A percentile compares a stretch with the other conserved stretches of the same genome.
Conservation (phyloP, 352 stramenopile species). For the Globisporangium echinulatum region DNA sequence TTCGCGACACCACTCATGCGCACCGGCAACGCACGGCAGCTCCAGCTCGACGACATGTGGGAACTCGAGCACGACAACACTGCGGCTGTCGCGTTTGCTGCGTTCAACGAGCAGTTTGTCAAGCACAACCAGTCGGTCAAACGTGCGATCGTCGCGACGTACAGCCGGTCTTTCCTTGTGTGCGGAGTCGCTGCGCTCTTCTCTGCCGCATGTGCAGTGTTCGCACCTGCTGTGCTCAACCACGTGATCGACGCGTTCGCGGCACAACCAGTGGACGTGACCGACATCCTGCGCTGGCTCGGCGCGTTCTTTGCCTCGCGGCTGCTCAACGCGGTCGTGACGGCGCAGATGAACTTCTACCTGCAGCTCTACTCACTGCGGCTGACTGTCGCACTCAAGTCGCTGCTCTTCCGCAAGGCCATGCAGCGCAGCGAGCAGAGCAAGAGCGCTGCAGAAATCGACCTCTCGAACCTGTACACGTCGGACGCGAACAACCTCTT, state of each 20-base stretch:
- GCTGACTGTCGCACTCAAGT: conserved; percentile 29
- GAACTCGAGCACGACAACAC: conserved; percentile 24
- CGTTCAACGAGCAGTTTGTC: conserved; percentile 19
- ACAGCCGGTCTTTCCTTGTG: conserved; percentile 20
- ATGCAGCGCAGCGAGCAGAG: conserved; percentile 17
- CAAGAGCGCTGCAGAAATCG: conserved; percentile 21
- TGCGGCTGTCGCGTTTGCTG: conserved; percentile 15
- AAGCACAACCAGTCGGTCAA: conserved; percentile 20
- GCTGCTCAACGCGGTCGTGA: conserved; percentile 23
- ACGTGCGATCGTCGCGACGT: conserved; percentile 17
- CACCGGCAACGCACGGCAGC: conserved; percentile 32
- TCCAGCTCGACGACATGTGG: conserved; percentile 38
- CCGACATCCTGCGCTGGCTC: conserved; percentile 24
- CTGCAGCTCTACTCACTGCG: conserved; percentile 24
- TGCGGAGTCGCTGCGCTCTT: conserved; percentile 26
- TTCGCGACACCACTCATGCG: conserved; percentile 35
- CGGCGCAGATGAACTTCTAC: conserved; percentile 18
- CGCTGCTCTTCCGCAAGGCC: conserved; percentile 37
- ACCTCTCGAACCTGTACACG: conserved; percentile 92
- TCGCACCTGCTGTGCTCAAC: conserved; percentile 37
- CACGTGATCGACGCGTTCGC: conserved; percentile 34
- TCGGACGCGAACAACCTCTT: conserved; percentile 77
- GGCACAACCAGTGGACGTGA: conserved; percentile 18
- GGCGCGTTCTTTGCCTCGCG: conserved; percentile 34
- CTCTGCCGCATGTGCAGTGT: conserved; percentile 23